These are phyloP conservation scores for Staphylotrichum longicolle DNA, from an alignment of 495 filamentous ascomycete species.

Conservation along the genomic window DNA sequence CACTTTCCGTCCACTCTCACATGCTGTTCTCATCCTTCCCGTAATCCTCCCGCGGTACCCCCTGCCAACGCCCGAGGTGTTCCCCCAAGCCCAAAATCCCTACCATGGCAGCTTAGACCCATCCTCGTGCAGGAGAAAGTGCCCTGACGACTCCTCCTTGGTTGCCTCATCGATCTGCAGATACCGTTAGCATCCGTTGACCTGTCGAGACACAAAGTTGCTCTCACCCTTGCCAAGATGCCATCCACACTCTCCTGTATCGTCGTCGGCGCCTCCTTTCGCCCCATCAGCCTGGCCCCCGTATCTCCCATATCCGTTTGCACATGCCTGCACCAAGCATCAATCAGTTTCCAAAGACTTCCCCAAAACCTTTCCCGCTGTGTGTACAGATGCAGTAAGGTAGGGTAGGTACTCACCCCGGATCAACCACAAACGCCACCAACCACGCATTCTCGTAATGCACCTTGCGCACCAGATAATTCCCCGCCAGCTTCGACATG, in stretches of 20 bases:
- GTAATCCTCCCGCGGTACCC: too few species aligned
- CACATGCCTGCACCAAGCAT: not conserved
- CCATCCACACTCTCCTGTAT: not conserved
- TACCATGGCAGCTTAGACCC: not conserved
- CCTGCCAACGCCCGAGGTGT: not conserved
- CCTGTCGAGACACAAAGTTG: not conserved
- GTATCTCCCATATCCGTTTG: not conserved
- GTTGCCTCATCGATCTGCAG: not conserved
- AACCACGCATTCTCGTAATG: not conserved
- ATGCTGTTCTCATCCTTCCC: too few species aligned
- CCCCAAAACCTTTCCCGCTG: too few species aligned
- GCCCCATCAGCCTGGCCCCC: not conserved
- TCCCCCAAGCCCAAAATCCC: not conserved
- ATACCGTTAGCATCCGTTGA: not conserved
- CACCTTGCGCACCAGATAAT: not conserved
- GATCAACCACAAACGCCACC: constrained; percentile 2
- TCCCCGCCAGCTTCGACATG: not conserved
- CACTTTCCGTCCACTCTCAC: too few species aligned
- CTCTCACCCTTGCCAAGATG: not conserved
- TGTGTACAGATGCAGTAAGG: too few species aligned
- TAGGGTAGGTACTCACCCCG: not conserved
- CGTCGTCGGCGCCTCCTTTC: not conserved
- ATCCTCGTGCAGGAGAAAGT: not conserved
- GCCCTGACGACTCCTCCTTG: not conserved
- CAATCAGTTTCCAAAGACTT: too few species aligned